These are phyloP conservation scores for Camellia granthamiana DNA, from an alignment of 148 eudicot genomes.

Conservation along the genomic window DNA sequence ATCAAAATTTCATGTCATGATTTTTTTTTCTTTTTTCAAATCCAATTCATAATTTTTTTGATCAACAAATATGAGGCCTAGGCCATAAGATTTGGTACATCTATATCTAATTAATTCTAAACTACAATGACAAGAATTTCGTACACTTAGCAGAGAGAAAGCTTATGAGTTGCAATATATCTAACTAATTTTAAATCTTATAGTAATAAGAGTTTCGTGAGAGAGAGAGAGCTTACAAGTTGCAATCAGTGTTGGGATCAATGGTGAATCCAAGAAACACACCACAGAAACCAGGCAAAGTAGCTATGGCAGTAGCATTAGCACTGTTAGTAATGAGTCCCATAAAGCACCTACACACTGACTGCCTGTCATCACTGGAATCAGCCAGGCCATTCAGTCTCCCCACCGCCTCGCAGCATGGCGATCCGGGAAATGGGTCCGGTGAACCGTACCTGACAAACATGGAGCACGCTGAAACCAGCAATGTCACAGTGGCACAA, in stretches of 20 bases:
- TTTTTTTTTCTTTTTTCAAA: too few species aligned
- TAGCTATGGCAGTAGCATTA: conserved; percentile 72
- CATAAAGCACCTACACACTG: conserved; percentile 74
- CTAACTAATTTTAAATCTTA: background rate
- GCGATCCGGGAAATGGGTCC: conserved; percentile 75
- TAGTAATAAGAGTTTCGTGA: background rate
- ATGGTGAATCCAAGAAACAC: conserved; percentile 82
- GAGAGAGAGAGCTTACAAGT: conserved; percentile 32
- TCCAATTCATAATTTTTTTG: too few species aligned
- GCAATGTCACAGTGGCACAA: conserved; percentile 61
- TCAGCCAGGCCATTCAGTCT: conserved; percentile 46
- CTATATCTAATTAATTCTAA: too few species aligned
- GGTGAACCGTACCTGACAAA: conserved; percentile 73
- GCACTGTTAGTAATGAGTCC: conserved; percentile 58
- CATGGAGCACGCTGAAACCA: conserved; percentile 65
- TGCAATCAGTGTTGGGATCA: conserved; percentile 74
- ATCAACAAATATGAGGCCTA: too few species aligned
- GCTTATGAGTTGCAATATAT: background rate
- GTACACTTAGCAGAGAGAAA: background rate
- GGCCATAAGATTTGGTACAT: too few species aligned
- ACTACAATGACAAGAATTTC: too few species aligned
- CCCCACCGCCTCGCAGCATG: conserved; percentile 73
- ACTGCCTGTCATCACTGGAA: conserved; percentile 38
- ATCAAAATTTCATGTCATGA: too few species aligned
- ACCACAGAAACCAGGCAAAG: conserved; percentile 88